phyloP scores from a whole-genome alignment of 495 filamentous ascomycete species.

The Lophium mytilinum region DNA sequence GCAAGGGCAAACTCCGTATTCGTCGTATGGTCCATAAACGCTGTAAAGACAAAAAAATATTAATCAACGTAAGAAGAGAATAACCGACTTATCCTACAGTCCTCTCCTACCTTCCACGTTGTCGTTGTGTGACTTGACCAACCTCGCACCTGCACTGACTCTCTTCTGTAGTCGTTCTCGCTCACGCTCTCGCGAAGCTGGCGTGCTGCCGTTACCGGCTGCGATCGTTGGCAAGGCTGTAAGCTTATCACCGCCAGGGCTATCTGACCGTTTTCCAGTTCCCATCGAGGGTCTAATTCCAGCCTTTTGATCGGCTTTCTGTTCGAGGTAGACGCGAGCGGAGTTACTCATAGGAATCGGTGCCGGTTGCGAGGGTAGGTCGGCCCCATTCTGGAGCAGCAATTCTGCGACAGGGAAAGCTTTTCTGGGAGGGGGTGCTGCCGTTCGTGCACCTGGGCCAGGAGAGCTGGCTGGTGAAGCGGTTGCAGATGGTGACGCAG shows the following conservation, averaged over 20 bases:
- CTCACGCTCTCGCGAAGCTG: conserved; percentile 23
- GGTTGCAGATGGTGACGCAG: conserved; percentile 55
- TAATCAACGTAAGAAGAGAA: neutral
- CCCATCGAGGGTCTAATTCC: conserved; percentile 16
- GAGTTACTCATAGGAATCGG: conserved; percentile 68
- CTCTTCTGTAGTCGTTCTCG: conserved; percentile 27
- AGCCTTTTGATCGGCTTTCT: conserved; percentile 49
- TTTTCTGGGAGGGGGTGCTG: conserved; percentile 36
- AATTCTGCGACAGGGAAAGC: conserved; percentile 86
- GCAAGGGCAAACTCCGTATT: neutral
- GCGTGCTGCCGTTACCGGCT: conserved; percentile 27
- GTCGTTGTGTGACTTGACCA: conserved; percentile 20
- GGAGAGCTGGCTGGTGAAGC: conserved; percentile 35
- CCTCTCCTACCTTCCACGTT: conserved; percentile 16
- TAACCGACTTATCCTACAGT: conserved; percentile 2
- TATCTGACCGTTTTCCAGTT: neutral
- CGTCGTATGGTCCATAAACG: neutral
- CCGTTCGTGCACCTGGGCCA: conserved; percentile 27
- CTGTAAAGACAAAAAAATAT: neutral
- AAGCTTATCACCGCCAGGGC: conserved; percentile 20
- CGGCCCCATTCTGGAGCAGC: conserved; percentile 87
- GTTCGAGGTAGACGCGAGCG: conserved; percentile 75
- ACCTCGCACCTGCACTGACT: conserved; percentile 25
- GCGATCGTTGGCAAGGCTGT: conserved; percentile 26
- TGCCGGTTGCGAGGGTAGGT: conserved; percentile 64